Evolutionary conservation across 2,329 filamentous ascomycete genomes (phyloP), one percentile per base, ranked within the genome.

Genomic region (Claviceps maximensis): DNA sequence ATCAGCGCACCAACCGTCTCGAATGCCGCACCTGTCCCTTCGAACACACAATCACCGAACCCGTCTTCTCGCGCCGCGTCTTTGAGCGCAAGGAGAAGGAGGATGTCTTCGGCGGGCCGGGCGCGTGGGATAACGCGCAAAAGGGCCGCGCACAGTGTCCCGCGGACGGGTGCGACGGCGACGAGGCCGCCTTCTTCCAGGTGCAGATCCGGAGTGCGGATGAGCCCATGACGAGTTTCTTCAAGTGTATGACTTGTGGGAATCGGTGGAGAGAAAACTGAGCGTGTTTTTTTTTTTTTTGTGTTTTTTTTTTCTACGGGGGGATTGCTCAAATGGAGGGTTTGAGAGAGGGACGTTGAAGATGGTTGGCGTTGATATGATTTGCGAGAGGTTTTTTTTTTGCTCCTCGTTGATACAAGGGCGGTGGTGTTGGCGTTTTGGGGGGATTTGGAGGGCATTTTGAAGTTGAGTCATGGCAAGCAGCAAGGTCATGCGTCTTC

Each of bases 151-250:
- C 86, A 49, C 87, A 93, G 77, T 98, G 93, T 69, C 82, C 87
- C 27, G 83, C 83, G 57, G 83, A 89, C 42, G 77, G 77, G 53
- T 98, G 93, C 74, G 78, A 87, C 63, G 89, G 89, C 57, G 78
- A 82, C 56, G 82, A 89, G 72, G 93, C 93, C 3, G 94, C 90
- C 58, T 97, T 91, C 74, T 95, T 90, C 74, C 89, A 95, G 75
- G 83, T 97, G 61, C 93, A 98, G 77, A 97, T 97, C 71, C 83
- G 93, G 61, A 95, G 89, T 75, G 93, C 93, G 51, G 93, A 98
- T 72, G 93, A 98, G 76, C 93, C 93, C 56, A 96, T 95, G 87
- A 98, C 93, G 59, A 91, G 83, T 56, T 97, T 97, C 71, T 94
- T 85, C 72, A 93, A 89, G 80, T 86, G 83, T 63, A 85, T 84